These are phyloP conservation scores for Fusarium chuoi DNA, from an alignment of 2,329 filamentous ascomycete genomes.

Conservation along the genomic window DNA sequence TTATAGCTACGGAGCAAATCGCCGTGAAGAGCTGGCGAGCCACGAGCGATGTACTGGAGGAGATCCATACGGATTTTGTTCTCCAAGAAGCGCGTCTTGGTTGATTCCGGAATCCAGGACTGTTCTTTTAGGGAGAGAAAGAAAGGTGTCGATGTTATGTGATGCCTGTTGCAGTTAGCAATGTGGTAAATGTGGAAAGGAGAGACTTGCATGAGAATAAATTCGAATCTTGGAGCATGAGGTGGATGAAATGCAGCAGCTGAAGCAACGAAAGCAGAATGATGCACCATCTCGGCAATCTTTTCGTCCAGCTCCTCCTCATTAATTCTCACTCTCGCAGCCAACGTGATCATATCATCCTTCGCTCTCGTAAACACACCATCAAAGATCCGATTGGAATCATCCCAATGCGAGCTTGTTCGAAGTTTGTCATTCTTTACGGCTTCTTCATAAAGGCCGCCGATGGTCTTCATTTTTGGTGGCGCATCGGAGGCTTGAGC, in stretches of 20 bases:
- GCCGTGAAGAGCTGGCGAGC: constrained; percentile 67
- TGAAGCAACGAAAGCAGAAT: constrained; percentile 60
- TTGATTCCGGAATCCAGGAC: constrained; percentile 67
- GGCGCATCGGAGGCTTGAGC: constrained; percentile 7
- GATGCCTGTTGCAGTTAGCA: constrained; percentile 67
- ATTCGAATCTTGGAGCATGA: constrained; percentile 80
- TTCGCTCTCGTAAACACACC: constrained; percentile 73
- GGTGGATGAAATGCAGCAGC: constrained; percentile 70
- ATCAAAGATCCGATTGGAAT: constrained; percentile 74
- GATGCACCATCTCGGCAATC: constrained; percentile 75
- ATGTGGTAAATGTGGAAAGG: no score
- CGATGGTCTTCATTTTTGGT: constrained; percentile 43
- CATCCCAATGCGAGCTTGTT: constrained; percentile 56
- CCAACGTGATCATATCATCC: constrained; percentile 70
- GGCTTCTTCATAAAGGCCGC: constrained; percentile 71
- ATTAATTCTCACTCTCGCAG: constrained; percentile 66
- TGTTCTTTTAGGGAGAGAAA: constrained; percentile 74
- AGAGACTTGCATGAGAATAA: constrained; percentile 70
- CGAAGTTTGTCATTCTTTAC: constrained; percentile 64
- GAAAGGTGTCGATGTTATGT: constrained; percentile 76
- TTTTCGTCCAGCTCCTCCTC: constrained; percentile 66
- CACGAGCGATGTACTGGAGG: constrained; percentile 76
- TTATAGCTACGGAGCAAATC: constrained; percentile 70
- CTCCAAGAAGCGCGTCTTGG: constrained; percentile 78
- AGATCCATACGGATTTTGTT: constrained; percentile 84